Conservation (phyloP, 495 filamentous ascomycete species). For the Astrothelium macrocarpum region DNA sequence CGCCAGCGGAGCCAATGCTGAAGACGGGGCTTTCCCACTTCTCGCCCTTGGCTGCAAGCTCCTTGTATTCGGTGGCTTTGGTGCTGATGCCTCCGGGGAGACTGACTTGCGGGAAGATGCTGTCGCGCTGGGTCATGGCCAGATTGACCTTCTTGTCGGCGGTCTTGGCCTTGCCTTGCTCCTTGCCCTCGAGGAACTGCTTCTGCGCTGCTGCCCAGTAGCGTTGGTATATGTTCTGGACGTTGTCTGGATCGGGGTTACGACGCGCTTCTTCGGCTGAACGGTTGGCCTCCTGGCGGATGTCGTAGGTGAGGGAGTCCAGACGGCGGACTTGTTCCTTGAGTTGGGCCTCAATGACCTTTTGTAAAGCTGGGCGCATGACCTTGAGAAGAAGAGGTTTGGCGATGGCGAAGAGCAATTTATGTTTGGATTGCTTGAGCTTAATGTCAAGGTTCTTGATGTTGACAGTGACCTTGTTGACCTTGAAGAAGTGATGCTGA, state of each 20-base stretch:
- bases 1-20: constrained; percentile 67
- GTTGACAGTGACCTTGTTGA: constrained; percentile 77
- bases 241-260: constrained; percentile 58
- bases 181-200: constrained; percentile 51
- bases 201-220: constrained; percentile 71
- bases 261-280: constrained; percentile 55
- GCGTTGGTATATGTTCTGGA: constrained; percentile 75
- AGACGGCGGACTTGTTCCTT: constrained; percentile 62
- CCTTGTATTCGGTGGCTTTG: constrained; percentile 91
- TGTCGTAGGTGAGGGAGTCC: constrained; percentile 59
- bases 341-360: constrained; percentile 81
- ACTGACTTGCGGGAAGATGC: constrained; percentile 78
- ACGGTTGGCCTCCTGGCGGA: constrained; percentile 74
- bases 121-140: constrained; percentile 79
- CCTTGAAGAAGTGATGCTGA: constrained; percentile 78
- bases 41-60: constrained; percentile 78
- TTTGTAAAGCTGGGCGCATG: constrained; percentile 72
- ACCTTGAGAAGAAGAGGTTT: constrained; percentile 81
- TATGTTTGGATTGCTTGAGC: constrained; percentile 87
- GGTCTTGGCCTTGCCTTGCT: constrained; percentile 39
- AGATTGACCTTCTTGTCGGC: constrained; percentile 77
- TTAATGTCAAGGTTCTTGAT: constrained; percentile 84
- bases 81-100: constrained; percentile 84
- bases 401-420: constrained; percentile 76
- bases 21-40: constrained; percentile 95